Evolutionary conservation across 2,329 filamentous ascomycete genomes (phyloP), one percentile per base, ranked within the genome.

Genomic region (Colletotrichum lupini): DNA sequence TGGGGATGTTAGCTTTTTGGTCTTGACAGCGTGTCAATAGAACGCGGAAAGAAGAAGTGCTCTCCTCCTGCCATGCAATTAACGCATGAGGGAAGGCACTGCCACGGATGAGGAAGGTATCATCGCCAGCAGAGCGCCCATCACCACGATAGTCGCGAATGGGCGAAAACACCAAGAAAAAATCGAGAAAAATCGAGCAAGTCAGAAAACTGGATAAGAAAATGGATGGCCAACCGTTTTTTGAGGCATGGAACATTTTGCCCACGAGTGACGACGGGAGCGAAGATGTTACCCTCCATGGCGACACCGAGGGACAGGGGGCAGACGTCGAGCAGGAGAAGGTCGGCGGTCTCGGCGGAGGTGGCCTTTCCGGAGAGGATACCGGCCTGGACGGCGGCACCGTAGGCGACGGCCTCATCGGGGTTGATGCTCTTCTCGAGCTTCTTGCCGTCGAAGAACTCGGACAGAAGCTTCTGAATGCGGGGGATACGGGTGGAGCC

Each of bases 371-470:
- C 97, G 73, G 96, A 98, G 77, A 99, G 93, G 84, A 99, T 98
- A 92, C 95, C 97, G 78, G 97, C 97, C 89, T 99, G 97, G 76
- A 99, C 96, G 80, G 97, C 97, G 77, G 97, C 97, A 92, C 97
- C 97, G 87, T 98, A 98, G 80, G 97, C 97, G 82, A 99, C 97
- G 79, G 97, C 97, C 91, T 99, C 97, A 83, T 99, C 97, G 81
- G 97, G 97, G 92, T 99, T 99, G 90, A 98, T 98, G 90, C 94
- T 97, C 91, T 98, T 98, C 92, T 98, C 96, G 78, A 98, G 94
- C 93, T 99, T 98, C 95, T 99, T 99, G 87, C 95, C 95, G 85
- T 97, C 94, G 89, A 99, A 99, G 92, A 95, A 98, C 87, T 99
- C 97, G 88, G 93, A 95, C 78, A 99, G 92, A 78, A 99, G 93